Percentiles rank a stretch among this genome's conserved stretches.
These are phyloP conservation scores for Bothriochloa decipiens DNA, from an alignment of 176 grass and related monocot species.

Conservation along the genomic window DNA sequence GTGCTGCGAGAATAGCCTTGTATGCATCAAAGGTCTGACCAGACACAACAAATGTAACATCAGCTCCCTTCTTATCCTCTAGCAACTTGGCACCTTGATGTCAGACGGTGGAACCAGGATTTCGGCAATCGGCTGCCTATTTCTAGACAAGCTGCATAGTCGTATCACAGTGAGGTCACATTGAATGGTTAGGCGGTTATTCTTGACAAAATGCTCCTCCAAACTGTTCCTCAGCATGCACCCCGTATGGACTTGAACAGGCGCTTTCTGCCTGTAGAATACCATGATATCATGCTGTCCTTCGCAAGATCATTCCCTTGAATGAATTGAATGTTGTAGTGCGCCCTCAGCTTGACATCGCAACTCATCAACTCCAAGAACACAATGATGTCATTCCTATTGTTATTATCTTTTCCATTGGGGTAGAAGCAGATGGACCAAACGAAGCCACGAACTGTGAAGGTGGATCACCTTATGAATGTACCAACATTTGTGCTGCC, in stretches of 20 bases:
- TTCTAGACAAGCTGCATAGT: not conserved
- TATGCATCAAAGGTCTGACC: not conserved
- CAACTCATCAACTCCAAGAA: not conserved
- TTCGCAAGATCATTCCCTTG: not conserved
- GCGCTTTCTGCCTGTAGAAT: not conserved
- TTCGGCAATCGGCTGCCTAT: not conserved
- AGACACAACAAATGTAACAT: not conserved
- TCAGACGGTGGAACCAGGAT: not conserved
- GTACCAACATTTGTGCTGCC: no score
- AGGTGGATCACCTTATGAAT: not conserved
- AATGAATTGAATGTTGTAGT: not conserved
- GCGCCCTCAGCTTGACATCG: not conserved
- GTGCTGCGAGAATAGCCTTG: slow-evolving; percentile 7
- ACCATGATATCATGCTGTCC: not conserved
- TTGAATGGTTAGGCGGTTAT: not conserved
- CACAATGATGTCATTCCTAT: not conserved
- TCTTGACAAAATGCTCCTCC: no score
- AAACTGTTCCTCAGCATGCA: not conserved
- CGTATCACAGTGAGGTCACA: not conserved
- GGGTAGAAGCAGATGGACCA: slow-evolving; percentile 3
- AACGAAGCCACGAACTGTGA: not conserved
- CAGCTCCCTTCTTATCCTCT: not conserved
- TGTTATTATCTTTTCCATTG: not conserved
- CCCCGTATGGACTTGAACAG: not conserved
- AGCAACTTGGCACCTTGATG: not conserved